phyloP scores from a whole-genome alignment of 768 basidiomycete species.

The Lentinula lateritia region DNA sequence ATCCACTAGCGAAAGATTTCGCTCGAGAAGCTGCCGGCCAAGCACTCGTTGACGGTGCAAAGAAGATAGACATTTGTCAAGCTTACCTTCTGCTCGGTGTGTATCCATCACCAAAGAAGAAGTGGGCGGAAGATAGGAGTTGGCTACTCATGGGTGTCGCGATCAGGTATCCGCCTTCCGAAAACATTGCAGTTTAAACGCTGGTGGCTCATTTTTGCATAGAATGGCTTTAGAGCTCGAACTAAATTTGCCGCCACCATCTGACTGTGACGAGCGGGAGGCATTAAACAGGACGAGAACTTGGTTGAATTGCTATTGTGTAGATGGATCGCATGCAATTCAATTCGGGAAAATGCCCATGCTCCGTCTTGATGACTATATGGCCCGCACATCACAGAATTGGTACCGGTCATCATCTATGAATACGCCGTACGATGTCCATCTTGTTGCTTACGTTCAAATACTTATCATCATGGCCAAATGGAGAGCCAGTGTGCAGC shows the following conservation, averaged over 20 bases:
- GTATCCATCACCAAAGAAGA: conserved; percentile 56
- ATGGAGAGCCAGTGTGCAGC: conserved; percentile 28
- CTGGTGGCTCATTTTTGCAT: background rate
- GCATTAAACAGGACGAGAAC: conserved; percentile 65
- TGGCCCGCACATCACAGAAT: conserved; percentile 42
- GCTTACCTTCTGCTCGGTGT: conserved; percentile 66
- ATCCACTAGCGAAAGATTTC: conserved; percentile 53
- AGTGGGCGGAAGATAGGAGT: conserved; percentile 67
- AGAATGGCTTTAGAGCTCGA: conserved; percentile 73
- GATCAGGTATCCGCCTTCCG: conserved; percentile 37
- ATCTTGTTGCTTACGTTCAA: conserved; percentile 49
- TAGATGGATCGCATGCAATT: conserved; percentile 70
- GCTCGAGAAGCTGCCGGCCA: conserved; percentile 57
- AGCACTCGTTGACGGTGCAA: conserved; percentile 53
- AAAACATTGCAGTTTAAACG: background rate
- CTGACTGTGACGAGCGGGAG: conserved; percentile 53
- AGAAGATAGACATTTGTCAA: conserved; percentile 74
- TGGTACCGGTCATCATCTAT: conserved; percentile 42
- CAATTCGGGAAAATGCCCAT: conserved; percentile 73
- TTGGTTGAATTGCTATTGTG: conserved; percentile 72
- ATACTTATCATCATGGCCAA: conserved; percentile 43
- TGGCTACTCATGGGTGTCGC: conserved; percentile 73
- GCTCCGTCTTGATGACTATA: conserved; percentile 54
- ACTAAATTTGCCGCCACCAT: conserved; percentile 49
- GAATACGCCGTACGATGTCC: conserved; percentile 36